Evolutionary conservation across 1,284 basidiomycete genomes (phyloP).

Genomic region (Chondrostereum purpureum): DNA sequence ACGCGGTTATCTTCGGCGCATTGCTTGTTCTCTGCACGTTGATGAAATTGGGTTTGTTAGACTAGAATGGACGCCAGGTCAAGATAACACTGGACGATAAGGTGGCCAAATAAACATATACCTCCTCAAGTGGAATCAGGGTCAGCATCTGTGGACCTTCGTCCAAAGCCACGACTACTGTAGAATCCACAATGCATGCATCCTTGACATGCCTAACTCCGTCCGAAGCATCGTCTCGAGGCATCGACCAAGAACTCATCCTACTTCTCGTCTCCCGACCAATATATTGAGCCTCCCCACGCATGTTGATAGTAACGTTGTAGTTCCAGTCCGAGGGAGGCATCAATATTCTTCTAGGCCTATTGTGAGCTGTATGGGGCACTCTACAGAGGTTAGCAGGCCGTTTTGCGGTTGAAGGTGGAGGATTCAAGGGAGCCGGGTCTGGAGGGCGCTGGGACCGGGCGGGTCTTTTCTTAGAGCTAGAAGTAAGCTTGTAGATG

Average conservation of each 20-base stretch:
- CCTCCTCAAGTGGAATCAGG: slow-evolving; percentile 24
- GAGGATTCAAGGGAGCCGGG: no score
- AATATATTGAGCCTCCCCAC: slow-evolving; percentile 45
- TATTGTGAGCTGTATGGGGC: slow-evolving; percentile 33
- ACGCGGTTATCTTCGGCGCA: no score
- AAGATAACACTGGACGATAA: no score
- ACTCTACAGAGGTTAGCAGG: slow-evolving; percentile 20
- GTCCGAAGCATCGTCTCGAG: slow-evolving; percentile 23
- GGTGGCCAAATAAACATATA: no score
- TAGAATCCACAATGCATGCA: slow-evolving; percentile 34
- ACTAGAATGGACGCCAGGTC: no score
- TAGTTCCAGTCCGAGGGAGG: slow-evolving; percentile 28
- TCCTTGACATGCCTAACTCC: slow-evolving; percentile 34
- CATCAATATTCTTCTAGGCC: slow-evolving; percentile 34
- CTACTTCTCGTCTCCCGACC: slow-evolving; percentile 26
- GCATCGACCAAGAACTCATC: slow-evolving; percentile 36
- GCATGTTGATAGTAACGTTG: slow-evolving; percentile 42
- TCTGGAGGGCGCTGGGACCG: no score
- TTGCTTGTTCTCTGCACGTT: no score
- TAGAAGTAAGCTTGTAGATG: no score
- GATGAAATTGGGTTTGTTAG: no score
- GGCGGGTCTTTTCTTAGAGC: no score
- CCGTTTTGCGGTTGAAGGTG: no score
- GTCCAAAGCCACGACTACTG: slow-evolving; percentile 37
- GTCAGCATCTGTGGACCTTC: slow-evolving; percentile 34